Percentiles rank a stretch among this genome's conserved stretches.
Evolutionary conservation across 129 eudicot species (phyloP).

Genomic region (Glebionis coronaria): DNA sequence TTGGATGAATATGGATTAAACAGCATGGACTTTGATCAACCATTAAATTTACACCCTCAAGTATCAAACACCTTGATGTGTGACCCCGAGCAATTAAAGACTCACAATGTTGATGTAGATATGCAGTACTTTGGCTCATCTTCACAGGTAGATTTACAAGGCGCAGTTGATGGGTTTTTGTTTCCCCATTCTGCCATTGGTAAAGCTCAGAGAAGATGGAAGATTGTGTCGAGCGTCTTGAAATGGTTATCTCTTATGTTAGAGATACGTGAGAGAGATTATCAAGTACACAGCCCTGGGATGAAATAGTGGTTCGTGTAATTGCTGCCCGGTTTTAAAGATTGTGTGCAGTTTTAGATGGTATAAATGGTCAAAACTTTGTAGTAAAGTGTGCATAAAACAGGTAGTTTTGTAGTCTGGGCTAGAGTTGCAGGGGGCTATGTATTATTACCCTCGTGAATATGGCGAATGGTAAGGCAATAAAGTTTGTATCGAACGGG

Average conservation of each 20-base stretch:
- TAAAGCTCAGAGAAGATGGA: constrained; percentile 70
- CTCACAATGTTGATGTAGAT: constrained; percentile 36
- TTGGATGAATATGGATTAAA: constrained; percentile 45
- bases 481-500: constrained; percentile 7
- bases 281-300: constrained; percentile 18
- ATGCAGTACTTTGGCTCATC: constrained; percentile 44
- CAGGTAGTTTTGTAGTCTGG: constrained; percentile 17
- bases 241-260: constrained; percentile 42
- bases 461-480: constrained; percentile 16
- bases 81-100: constrained; percentile 32
- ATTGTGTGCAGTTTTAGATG: constrained; percentile 37
- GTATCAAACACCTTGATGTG: constrained; percentile 39
- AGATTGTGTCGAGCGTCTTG: constrained; percentile 45
- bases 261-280: constrained; percentile 33
- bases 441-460: neutral
- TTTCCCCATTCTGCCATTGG: constrained; percentile 35
- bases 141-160: constrained; percentile 41
- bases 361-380: constrained; percentile 13
- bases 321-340: constrained; percentile 30
- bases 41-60: constrained; percentile 28
- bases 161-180: constrained; percentile 42
- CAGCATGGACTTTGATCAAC: constrained; percentile 48
- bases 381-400: constrained; percentile 21
- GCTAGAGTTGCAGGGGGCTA: constrained; percentile 1
- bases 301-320: constrained; percentile 19